These are phyloP conservation scores for Aegilops umbellulata DNA, from an alignment of 176 grass and related monocot species.

Conservation along the genomic window DNA sequence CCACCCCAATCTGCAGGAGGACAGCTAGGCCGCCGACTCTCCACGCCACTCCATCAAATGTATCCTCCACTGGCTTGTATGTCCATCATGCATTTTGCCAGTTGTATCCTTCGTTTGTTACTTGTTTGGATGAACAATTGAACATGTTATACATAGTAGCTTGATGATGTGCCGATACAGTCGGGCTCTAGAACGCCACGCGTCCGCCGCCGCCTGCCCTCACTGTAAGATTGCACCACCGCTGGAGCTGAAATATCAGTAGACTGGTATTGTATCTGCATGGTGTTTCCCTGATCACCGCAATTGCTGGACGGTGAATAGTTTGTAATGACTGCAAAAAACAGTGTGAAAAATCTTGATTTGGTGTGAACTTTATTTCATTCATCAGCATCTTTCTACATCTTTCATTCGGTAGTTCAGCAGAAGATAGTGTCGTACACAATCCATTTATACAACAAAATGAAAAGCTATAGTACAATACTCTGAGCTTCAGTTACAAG, in stretches of 20 bases:
- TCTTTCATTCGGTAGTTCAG: not conserved
- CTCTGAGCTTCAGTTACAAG: constrained; percentile 1
- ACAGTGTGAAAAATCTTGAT: constrained; percentile 2
- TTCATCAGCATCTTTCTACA: not conserved
- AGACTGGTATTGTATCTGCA: constrained; percentile 30
- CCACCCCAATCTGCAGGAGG: constrained; percentile 88
- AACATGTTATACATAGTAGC: constrained; percentile 1
- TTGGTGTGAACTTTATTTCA: not conserved
- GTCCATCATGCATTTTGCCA: constrained; percentile 26
- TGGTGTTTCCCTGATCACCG: constrained; percentile 11
- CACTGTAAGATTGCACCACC: not conserved
- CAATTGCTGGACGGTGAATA: constrained; percentile 8
- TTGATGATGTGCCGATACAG: constrained; percentile 14
- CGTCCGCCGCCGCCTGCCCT: not conserved
- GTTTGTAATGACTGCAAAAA: not conserved
- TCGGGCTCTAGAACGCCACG: not conserved
- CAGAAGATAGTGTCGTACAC: not conserved
- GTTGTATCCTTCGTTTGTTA: constrained; percentile 19
- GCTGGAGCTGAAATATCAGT: not conserved
- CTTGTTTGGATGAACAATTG: constrained; percentile 27
- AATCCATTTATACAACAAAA: not conserved
- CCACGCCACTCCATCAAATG: not conserved
- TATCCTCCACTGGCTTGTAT: constrained; percentile 9
- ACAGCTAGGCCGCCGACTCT: constrained; percentile 35
- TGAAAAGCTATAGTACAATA: not conserved